Evolutionary conservation across 805 yeast genomes (phyloP).

Genomic region (Candida verbasci): DNA sequence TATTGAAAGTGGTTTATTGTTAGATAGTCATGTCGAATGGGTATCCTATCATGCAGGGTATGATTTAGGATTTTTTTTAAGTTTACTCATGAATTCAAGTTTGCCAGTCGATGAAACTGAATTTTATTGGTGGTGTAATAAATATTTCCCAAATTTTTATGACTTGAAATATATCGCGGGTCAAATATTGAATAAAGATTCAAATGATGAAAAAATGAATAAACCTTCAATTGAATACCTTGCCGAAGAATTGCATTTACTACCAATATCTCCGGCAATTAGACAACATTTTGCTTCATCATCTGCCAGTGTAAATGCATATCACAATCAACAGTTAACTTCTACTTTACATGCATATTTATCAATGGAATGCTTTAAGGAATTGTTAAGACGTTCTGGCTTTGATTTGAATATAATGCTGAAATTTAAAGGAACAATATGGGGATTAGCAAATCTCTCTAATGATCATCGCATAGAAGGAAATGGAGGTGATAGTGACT

Average conservation of each 20-base stretch:
- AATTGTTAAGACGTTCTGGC: constrained; percentile 34
- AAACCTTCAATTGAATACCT: constrained; percentile 55
- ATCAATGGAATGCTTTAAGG: constrained; percentile 62
- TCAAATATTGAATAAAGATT: constrained; percentile 25
- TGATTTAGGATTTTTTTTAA: constrained; percentile 84
- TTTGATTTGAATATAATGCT: constrained; percentile 18
- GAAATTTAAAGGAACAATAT: constrained; percentile 46
- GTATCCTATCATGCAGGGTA: constrained; percentile 90
- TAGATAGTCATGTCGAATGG: constrained; percentile 69
- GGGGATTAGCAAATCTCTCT: constrained; percentile 42
- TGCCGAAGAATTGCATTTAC: constrained; percentile 63
- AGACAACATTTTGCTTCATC: constrained; percentile 31
- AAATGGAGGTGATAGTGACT: constrained; percentile 4
- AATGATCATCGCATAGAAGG: constrained; percentile 9
- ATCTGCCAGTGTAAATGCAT: constrained; percentile 14
- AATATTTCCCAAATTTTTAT: constrained; percentile 76
- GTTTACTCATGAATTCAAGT: constrained; percentile 65
- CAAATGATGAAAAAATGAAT: constrained; percentile 12
- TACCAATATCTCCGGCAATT: constrained; percentile 54
- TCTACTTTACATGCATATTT: constrained; percentile 59
- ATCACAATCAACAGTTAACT: constrained; percentile 35
- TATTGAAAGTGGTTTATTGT: constrained; percentile 79
- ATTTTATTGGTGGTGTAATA: constrained; percentile 63
- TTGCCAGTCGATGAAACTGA: constrained; percentile 82
- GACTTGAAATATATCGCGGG: constrained; percentile 65